Base-by-base conservation (phyloP, 306 rosid species). In the Carpinus viminea region DNA sequence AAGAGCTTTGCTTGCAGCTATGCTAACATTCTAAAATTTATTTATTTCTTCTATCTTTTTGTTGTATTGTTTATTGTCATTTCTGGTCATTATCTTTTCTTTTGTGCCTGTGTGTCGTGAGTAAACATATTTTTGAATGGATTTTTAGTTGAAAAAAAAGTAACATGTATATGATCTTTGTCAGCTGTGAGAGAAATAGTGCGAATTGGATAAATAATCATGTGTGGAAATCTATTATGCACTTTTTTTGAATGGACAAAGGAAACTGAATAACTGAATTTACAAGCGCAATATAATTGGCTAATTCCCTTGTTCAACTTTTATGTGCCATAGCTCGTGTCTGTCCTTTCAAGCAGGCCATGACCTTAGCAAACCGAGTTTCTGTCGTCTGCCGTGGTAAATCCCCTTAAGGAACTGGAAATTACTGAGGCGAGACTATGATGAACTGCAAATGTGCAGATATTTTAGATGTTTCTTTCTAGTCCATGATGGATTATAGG, bases 21-120 rank as follows among this genome's bases (percentile, higher is more conserved):
- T 43, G 45, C 69, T 3, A 34, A 61, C 68, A 47, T 4, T 45
- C 18, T 31, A 34, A 11, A 18, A 11, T 50, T 69, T n/a, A 16
- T 41, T 41, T 60, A 34, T 75, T 61, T 71, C 20, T 76, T 57
- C 55, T 74, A 28, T 13, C 16, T 72, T 51, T 59, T 80, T 36
- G 53, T 68, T 52, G 46, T 41, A 72, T 16, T 53, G 8, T 28
- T 34, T 46, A 36, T 38, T 15, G 54, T 34, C 69, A 28, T 62
- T 62, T 62, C n/a, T 28, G 45, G n/a, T 11, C 43, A 28, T 41
- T 41, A 48, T 2, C 4, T n/a, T 66, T 41, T 46, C n/a, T 41
- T 41, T 18, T 41, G 21, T 41, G 43, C n/a, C 17, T 66, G 28
- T 36, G 47, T 57, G 10, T 20, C 12, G 21, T 38, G 34, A 26